Evolutionary conservation across 2,329 filamentous ascomycete genomes (phyloP), one percentile per base, ranked within the genome.

Genomic region (Colletotrichum neosansevieriae): DNA sequence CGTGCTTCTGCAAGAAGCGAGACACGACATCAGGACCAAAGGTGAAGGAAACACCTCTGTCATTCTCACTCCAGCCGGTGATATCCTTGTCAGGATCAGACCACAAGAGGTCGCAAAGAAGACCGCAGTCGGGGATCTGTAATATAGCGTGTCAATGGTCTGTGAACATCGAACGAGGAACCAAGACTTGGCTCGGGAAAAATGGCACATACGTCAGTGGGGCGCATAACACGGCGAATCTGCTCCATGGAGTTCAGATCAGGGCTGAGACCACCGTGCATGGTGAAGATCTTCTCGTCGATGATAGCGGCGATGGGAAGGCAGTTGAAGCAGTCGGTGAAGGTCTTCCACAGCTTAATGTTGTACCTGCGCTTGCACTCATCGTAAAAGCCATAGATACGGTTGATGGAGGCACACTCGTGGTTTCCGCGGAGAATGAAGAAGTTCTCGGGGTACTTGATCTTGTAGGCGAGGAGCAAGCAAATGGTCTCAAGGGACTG

Each of bases 361-460:
- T 98, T 99, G 86, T 97, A 98, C 75, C 95, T 89, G 79, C 96
- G 92, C 87, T 99, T 99, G 91, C 95, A 99, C 83, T 99, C 95
- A 78, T 99, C 96, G 86, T 99, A 99, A 86, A 99, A 99, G 69
- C 96, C 96, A 81, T 99, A 99, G 82, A 98, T 97, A 78, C 96
- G 94, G 86, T 97, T 99, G 86, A 99, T 97, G 60, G 93, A 97
- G 68, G 96, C 96, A 84, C 96, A 98, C 83, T 99, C 96, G 86
- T 99, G 96, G 86, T 99, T 99, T 72, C 96, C 96, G 74, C 96
- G 94, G 68, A 99, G 89, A 74, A 99, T 92, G 86, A 99, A 99
- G 85, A 99, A 98, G 86, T 99, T 99, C 84, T 99, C 96, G 56
- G 96, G 96, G 80, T 97, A 98, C 86, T 98, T 98, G 89, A 99